Evolutionary conservation across 768 basidiomycete species (phyloP), one percentile per base, ranked within the genome.

Genomic region (Boletus rubropictus): DNA sequence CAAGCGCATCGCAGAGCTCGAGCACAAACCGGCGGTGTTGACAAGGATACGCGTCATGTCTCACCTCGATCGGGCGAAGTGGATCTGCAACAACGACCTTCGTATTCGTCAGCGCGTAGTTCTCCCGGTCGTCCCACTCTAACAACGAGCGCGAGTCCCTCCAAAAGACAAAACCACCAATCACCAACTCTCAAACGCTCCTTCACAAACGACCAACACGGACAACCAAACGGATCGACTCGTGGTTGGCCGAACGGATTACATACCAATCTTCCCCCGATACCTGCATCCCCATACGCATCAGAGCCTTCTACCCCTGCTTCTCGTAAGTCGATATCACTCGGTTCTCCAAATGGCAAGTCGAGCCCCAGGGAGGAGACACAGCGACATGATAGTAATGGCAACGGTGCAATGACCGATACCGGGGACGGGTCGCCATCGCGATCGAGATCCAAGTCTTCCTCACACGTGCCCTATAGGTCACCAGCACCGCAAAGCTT

Each of bases 401-500:
- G 54, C n/a, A 61, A 55, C n/a, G 49, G 54, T 38, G 42, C 58
- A 29, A 46, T 51, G 48, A 56, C 63, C 12, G 67, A 66, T 45
- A 50, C 42, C 22, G 64, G 66, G 58, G 56, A 66, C 55, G 72
- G 72, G 39, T 67, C 73, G 6, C 64, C 63, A 38, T 69, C 76
- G n/a, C 75, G 78, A 33, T 66, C 69, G 35, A 69, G 75, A 52
- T 63, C 75, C 20, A 82, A 79, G 58, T 75, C 78, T 37, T 76
- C 79, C 15, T 72, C 80, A 12, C 76, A 77, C 56, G 65, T 80
- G 25, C 70, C 80, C 14, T 70, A 76, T 62, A 74, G 73, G 44
- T 67, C 80, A 15, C 77, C 77, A 37, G 74, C 70, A 44, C 82
- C 83, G 1, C 86, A 87, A 66, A 86, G 84, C 52, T 70, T 89